Base-by-base conservation (phyloP, 805 yeast genomes). In the Metschnikowia corniflorae region DNA sequence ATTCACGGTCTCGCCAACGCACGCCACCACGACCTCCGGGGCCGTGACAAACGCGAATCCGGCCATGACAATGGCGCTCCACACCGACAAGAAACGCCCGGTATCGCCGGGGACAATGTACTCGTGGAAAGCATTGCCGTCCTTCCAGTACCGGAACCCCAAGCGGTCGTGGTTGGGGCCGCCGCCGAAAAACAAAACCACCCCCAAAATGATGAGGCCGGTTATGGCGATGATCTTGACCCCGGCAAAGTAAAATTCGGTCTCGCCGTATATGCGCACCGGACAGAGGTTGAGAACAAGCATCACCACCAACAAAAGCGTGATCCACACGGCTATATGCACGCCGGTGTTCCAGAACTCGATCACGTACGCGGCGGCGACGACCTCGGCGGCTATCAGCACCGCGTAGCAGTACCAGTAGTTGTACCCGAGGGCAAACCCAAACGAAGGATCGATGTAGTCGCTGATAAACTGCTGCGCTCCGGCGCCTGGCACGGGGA, bases 1-100 rank as follows among this genome's bases (percentile, higher is more conserved):
- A 45, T 70, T 70, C 37, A 65, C 61, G 35, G 78, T 70, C 57
- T 80, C 86, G 12, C 78, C 72, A n/a, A 78, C 72, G 21, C 79
- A 68, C 34, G 73, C 57, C 6, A 73, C 71, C 33, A 56, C 50
- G 49, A 80, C 65, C 61, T 80, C 86, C 13, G 85, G 85, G 17
- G 54, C 46, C 34, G 50, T 50, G 31, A 54, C 50, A 37, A 54
- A 56, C 12, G 61, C 49, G 41, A 51, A 56, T 3, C 56, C 58
- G 10, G 59, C 54, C 39, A 45, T 53, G 40, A 56, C 49, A 16
- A 56, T 43, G 19, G 57, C 55, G 6, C 55, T 50, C 58, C 59
- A 56, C 10, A 44, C 42, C 10, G 47, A 29, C 21, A 56, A 43
- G 26, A 45, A 55, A 6, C 50, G 42, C 14, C 57, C 59, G 6